Evolutionary conservation across 2,329 filamentous ascomycete species (phyloP).

Genomic region (Lachnellula cervina): DNA sequence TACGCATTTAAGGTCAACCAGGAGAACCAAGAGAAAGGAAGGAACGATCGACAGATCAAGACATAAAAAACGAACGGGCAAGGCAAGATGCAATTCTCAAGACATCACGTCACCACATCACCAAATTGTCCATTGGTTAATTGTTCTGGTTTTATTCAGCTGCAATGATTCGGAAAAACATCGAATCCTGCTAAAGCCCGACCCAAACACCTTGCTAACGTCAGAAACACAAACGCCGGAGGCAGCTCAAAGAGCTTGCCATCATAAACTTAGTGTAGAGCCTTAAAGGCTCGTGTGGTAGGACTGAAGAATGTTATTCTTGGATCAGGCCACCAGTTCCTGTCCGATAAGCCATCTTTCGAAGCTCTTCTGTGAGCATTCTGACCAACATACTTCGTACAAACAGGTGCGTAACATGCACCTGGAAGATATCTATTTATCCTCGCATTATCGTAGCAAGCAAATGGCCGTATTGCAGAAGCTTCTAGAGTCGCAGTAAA

Average conservation of each 20-base stretch:
- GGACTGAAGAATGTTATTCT: neutral
- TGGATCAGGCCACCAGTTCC: neutral
- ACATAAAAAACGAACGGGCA: too few species aligned
- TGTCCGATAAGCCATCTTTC: conserved; percentile 8
- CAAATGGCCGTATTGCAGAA: neutral
- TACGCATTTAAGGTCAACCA: neutral
- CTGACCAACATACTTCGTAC: neutral
- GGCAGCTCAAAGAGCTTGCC: conserved; percentile 11
- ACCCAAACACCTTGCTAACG: conserved; percentile 8
- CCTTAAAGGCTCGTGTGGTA: neutral
- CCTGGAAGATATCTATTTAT: neutral
- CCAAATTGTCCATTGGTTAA: neutral
- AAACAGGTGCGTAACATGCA: neutral
- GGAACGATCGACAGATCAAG: neutral
- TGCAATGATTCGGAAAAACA: neutral
- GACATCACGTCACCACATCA: too few species aligned
- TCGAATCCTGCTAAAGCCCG: neutral
- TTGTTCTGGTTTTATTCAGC: neutral
- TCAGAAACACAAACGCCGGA: conserved; percentile 7
- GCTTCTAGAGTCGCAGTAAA: neutral
- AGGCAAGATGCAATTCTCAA: too few species aligned
- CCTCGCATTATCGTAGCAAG: neutral
- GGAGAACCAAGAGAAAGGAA: neutral
- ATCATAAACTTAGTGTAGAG: neutral
- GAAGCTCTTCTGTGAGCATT: conserved; percentile 6